Evolutionary conservation across 176 grass and related monocot genomes (phyloP).

Genomic region (Ensete glaucum): DNA sequence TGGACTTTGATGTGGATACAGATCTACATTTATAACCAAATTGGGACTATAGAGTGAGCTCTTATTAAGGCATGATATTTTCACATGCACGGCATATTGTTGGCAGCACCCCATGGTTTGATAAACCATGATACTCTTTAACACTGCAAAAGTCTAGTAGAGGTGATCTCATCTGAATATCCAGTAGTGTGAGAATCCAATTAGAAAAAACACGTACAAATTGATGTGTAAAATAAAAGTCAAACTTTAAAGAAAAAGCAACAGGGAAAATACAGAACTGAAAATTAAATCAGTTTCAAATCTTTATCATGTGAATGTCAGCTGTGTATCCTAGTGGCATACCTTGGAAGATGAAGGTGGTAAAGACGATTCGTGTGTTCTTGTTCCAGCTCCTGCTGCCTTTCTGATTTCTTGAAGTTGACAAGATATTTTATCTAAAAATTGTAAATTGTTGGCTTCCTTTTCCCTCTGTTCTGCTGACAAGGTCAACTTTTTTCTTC

Average conservation of each 20-base stretch:
- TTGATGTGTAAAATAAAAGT: not conserved
- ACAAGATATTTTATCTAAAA: conserved; percentile 67
- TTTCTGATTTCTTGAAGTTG: conserved; percentile 70
- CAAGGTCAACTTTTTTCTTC: conserved; percentile 56
- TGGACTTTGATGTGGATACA: not conserved
- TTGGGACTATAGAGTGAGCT: not conserved
- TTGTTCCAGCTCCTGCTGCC: conserved; percentile 35
- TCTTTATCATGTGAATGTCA: not conserved
- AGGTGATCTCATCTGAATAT: not conserved
- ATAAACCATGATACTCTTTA: not conserved
- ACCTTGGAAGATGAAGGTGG: not conserved
- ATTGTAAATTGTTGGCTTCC: conserved; percentile 43
- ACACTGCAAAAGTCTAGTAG: not conserved
- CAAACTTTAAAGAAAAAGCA: not conserved
- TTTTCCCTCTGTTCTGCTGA: conserved; percentile 30
- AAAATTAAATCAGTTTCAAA: not conserved
- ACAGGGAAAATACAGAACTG: not conserved
- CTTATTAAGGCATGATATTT: not conserved
- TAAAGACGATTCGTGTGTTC: conserved; percentile 20
- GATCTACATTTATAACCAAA: not conserved
- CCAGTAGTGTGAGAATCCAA: not conserved
- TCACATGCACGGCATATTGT: not conserved
- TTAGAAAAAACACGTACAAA: not conserved
- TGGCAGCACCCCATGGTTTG: not conserved
- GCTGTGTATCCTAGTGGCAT: not conserved